These are phyloP conservation scores for Lachnum nothofagi DNA, from an alignment of 2,329 filamentous ascomycete species.

Conservation along the genomic window DNA sequence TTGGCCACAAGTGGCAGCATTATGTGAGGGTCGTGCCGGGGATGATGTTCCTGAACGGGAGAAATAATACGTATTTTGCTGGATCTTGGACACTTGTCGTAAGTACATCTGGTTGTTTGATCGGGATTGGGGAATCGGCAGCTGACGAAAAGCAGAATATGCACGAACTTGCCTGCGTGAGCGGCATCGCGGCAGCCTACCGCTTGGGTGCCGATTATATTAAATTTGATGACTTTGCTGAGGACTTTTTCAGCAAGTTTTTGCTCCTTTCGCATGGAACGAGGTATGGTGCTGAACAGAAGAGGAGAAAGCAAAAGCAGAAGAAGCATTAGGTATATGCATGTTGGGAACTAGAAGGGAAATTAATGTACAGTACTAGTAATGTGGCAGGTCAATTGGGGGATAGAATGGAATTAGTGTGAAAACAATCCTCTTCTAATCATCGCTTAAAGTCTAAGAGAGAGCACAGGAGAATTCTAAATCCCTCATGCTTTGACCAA, in stretches of 20 bases:
- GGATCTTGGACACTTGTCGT: conserved; percentile 31
- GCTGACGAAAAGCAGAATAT: conserved; percentile 47
- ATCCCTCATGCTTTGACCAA: too few species aligned
- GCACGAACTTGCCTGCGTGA: conserved; percentile 66
- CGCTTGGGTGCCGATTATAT: conserved; percentile 61
- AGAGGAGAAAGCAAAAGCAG: conserved; percentile 24
- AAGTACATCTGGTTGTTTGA: conserved; percentile 2
- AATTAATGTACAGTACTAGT: too few species aligned
- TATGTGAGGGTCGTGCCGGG: conserved; percentile 59
- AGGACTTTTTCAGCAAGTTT: conserved; percentile 45
- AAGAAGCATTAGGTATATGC: not conserved
- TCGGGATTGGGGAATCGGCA: not conserved
- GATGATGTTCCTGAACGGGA: conserved; percentile 67
- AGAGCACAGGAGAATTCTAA: too few species aligned
- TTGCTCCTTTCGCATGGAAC: conserved; percentile 42
- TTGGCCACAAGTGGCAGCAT: conserved; percentile 54
- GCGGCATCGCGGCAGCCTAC: conserved; percentile 66
- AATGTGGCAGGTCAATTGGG: too few species aligned
- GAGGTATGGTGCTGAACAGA: conserved; percentile 32
- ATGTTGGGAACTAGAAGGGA: not conserved
- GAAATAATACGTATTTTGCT: conserved; percentile 46
- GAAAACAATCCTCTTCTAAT: too few species aligned
- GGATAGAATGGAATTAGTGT: too few species aligned
- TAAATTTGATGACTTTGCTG: conserved; percentile 51
- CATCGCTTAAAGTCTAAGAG: too few species aligned